Base-by-base conservation (phyloP, 2,329 filamentous ascomycete genomes). In the Chaetomium sp. region DNA sequence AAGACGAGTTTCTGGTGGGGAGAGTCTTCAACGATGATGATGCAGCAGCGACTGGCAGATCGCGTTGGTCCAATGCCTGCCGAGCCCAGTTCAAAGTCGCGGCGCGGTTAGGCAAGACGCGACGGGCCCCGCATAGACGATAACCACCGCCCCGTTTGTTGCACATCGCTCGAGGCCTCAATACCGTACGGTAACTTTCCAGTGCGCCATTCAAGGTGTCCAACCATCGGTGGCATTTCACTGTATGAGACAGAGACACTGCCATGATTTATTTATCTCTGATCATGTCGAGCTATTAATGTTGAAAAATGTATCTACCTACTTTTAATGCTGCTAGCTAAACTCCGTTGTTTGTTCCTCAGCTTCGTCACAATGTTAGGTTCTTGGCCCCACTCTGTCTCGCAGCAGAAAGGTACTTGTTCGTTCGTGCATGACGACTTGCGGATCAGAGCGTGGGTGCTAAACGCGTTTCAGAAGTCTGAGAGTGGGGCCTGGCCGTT, bases 401-500 rank as follows among this genome's bases (percentile, higher is more conserved):
- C 21, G 45, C 9, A 4, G 9, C 45, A 21, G 45, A 47, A 23
- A 23, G 9, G 51, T 33, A 19, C 6, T 8, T n/a, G 19, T 55
- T n/a, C 51, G 12, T 53, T 53, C 7, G 58, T 29, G 29, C 21
- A 50, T 61, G 49, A 53, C n/a, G 50, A 35, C 23, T 50, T 57
- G 60, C 60, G 23, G 57, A 51, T 53, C 60, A 42, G 53, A 42
- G 35, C 13, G 35, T 8, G 21, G 47, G 21, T 54, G 38, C 21
- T 23, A 9, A 12, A 38, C 23, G 51, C 62, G 62, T 64, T 64
- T 64, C 62, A 64, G 50, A 49, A 42, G n/a, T 53, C 42, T 42
- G 23, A 58, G 42, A 33, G 29, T 50, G 49, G 56, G 50, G 57
- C 49, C n/a, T 19, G n/a, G n/a, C 35, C 45, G 33, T n/a, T 35